These are phyloP conservation scores for Beauveria brongniartii DNA, from an alignment of 2,329 filamentous ascomycete genomes.

Conservation along the genomic window DNA sequence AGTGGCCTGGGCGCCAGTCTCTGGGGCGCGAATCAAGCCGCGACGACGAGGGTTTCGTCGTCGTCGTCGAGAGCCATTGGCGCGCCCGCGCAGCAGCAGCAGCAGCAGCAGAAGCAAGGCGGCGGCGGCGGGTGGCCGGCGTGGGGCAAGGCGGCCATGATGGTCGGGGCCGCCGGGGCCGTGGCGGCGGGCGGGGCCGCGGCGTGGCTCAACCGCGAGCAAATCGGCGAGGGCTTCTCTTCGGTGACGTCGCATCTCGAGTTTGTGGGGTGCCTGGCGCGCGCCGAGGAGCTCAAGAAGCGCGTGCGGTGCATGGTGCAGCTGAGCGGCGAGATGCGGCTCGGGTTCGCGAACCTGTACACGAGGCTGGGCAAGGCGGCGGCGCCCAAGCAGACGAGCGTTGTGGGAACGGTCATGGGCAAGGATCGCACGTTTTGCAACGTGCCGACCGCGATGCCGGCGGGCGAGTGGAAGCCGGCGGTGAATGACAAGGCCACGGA, in stretches of 20 bases:
- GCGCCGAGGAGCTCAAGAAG: slow-evolving; percentile 71
- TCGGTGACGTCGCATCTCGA: slow-evolving; percentile 90
- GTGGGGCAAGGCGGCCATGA: slow-evolving; percentile 81
- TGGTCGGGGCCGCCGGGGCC: slow-evolving; percentile 75
- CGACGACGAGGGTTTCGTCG: slow-evolving; percentile 6
- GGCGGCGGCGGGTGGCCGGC: slow-evolving; percentile 52
- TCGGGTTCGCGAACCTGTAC: slow-evolving; percentile 83
- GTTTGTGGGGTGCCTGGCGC: slow-evolving; percentile 83
- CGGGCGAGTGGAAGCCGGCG: slow-evolving; percentile 57
- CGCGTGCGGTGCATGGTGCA: slow-evolving; percentile 62
- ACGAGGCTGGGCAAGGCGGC: slow-evolving; percentile 70
- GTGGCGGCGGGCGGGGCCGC: slow-evolving; percentile 76
- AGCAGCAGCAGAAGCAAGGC: slow-evolving; percentile 11
- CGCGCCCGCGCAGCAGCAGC: not conserved
- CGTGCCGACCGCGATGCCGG: slow-evolving; percentile 47
- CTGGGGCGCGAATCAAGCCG: slow-evolving; percentile 44
- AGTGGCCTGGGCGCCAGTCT: slow-evolving; percentile 59
- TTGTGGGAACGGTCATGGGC: slow-evolving; percentile 53
- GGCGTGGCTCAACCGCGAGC: slow-evolving; percentile 77
- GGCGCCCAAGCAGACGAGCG: slow-evolving; percentile 39
- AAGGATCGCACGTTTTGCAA: slow-evolving; percentile 83
- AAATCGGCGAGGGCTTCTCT: slow-evolving; percentile 64
- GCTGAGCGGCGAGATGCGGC: slow-evolving; percentile 53
- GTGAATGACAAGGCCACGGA: slow-evolving; percentile 73
- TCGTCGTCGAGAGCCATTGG: slow-evolving; percentile 11